Conservation (phyloP, 805 yeast species). For the Ogataea ganodermae region DNA sequence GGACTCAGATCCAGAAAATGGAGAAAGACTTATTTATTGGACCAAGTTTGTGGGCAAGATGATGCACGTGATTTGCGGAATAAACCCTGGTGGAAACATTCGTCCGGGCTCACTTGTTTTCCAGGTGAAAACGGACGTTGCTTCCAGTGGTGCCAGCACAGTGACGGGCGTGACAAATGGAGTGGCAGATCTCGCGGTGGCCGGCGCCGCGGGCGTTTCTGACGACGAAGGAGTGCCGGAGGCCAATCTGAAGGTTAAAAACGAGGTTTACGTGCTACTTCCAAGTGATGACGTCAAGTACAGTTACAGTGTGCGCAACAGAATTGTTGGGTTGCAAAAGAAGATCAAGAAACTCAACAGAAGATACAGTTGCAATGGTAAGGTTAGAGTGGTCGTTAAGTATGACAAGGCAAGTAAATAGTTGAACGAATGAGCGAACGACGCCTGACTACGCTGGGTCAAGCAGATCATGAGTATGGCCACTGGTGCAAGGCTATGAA, state of each 20-base stretch:
- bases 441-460: too few relatives aligned
- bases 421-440: background rate
- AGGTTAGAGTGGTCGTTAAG: slow-evolving; percentile 54
- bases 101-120: slow-evolving; percentile 58
- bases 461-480: too few relatives aligned
- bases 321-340: slow-evolving; percentile 61
- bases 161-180: slow-evolving; percentile 14
- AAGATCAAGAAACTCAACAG: slow-evolving; percentile 57
- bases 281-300: slow-evolving; percentile 56
- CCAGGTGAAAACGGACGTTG: slow-evolving; percentile 35
- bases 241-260: slow-evolving; percentile 32
- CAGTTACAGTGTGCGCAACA: slow-evolving; percentile 57
- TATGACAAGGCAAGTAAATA: slow-evolving; percentile 28
- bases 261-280: slow-evolving; percentile 37
- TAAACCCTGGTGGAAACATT: slow-evolving; percentile 79
- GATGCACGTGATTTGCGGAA: slow-evolving; percentile 78
- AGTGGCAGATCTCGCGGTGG: slow-evolving; percentile 17
- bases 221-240: slow-evolving; percentile 23
- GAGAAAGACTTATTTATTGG: slow-evolving; percentile 64
- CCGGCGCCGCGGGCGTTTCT: slow-evolving; percentile 19
- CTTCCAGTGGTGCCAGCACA: slow-evolving; percentile 7
- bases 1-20: slow-evolving; percentile 41
- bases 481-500: too few relatives aligned
- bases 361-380: slow-evolving; percentile 46
- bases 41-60: slow-evolving; percentile 69